Evolutionary conservation across 2,329 filamentous ascomycete genomes (phyloP).

Genomic region (Tolypocladium tundrense): DNA sequence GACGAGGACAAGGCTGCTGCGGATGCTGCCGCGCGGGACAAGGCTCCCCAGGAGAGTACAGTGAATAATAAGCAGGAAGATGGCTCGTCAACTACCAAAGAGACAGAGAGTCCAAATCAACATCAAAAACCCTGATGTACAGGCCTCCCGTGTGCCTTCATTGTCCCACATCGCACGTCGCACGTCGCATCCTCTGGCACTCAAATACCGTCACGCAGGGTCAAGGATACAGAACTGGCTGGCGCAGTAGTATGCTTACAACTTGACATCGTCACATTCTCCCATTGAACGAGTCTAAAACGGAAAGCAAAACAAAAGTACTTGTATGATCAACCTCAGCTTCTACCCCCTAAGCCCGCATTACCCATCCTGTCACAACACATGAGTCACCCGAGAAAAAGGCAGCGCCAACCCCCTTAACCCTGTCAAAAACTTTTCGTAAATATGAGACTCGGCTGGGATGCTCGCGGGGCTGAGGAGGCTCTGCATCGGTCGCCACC

Average conservation of each 20-base stretch:
- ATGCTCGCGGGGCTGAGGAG: conserved; percentile 35
- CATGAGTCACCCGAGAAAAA: conserved; percentile 36
- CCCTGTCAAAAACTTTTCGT: conserved; percentile 47
- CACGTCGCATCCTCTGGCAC: background rate
- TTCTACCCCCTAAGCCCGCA: conserved; percentile 38
- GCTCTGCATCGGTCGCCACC: conserved; percentile 32
- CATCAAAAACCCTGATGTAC: background rate
- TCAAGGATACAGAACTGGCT: background rate
- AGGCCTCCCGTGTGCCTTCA: background rate
- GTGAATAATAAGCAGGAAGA: background rate
- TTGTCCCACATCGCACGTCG: background rate
- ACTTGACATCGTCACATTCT: conserved; percentile 5
- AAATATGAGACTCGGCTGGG: conserved; percentile 43
- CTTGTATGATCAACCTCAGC: conserved; percentile 48
- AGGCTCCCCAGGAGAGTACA: background rate
- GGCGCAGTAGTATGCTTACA: background rate
- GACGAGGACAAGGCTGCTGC: conserved; percentile 34
- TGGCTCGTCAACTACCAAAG: background rate
- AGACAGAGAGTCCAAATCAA: background rate
- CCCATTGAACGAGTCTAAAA: conserved; percentile 23
- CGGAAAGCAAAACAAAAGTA: conserved; percentile 34
- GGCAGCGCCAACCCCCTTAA: conserved; percentile 40
- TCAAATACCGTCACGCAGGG: background rate
- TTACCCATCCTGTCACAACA: conserved; percentile 40
- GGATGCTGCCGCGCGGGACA: background rate